These are phyloP conservation scores for Alternaria sp. DNA, from an alignment of 2,329 filamentous ascomycete genomes.

Conservation along the genomic window DNA sequence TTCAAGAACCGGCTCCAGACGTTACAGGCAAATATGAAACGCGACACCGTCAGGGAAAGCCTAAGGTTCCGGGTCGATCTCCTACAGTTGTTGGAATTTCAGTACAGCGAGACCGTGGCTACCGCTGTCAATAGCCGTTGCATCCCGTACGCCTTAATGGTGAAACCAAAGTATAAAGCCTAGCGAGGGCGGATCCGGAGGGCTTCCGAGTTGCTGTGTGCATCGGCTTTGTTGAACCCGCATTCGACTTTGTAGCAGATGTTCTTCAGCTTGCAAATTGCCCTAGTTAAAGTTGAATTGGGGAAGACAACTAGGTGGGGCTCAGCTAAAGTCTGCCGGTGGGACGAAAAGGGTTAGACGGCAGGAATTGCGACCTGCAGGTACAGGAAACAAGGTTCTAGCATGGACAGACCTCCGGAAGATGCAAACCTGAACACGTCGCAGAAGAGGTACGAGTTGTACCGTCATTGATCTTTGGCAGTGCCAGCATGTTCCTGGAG, in stretches of 20 bases:
- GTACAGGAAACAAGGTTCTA: constrained; percentile 9
- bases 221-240: neutral
- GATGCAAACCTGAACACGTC: neutral
- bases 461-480: neutral
- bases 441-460: neutral
- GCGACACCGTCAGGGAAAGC: neutral
- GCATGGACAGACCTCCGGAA: neutral
- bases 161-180: neutral
- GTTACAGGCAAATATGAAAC: neutral
- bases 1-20: neutral
- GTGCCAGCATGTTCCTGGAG: neutral
- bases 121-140: neutral
- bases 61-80: neutral
- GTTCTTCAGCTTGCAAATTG: neutral
- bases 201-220: neutral
- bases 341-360: constrained; percentile 1
- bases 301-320: neutral
- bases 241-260: neutral
- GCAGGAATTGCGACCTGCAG: constrained; percentile 4
- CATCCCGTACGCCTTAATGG: neutral
- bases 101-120: neutral
- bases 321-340: neutral
- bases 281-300: neutral
- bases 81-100: neutral
- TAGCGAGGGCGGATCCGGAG: neutral